Evolutionary conservation across 2,329 filamentous ascomycete species (phyloP).

Genomic region (Cordyceps javanica): DNA sequence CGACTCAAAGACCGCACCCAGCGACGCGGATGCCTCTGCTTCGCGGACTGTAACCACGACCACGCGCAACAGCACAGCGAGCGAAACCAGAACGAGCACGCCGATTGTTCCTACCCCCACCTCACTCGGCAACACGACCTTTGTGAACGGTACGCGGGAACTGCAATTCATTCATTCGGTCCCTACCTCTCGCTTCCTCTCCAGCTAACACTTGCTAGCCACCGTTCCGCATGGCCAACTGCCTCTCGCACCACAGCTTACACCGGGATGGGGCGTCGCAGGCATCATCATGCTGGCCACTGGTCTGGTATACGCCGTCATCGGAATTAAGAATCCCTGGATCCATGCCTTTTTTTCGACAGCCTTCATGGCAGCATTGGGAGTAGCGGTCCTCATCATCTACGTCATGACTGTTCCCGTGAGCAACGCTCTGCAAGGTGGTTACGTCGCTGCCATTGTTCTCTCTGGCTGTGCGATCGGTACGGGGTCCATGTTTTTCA

Average conservation of each 20-base stretch:
- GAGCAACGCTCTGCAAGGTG: conserved; percentile 70
- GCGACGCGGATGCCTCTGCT: not conserved
- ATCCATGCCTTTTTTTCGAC: conserved; percentile 77
- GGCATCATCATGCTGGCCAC: conserved; percentile 69
- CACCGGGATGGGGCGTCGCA: conserved; percentile 73
- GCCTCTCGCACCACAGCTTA: conserved; percentile 68
- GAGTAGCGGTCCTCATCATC: conserved; percentile 74
- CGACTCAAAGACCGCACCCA: not conserved
- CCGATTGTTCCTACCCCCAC: conserved; percentile 14
- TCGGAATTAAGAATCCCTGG: conserved; percentile 78
- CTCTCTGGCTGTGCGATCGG: conserved; percentile 71
- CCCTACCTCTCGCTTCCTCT: no score
- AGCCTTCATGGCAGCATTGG: conserved; percentile 64
- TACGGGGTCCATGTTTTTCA: conserved; percentile 68
- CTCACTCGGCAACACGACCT: conserved; percentile 24
- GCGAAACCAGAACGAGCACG: conserved; percentile 8
- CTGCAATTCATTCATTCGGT: not conserved
- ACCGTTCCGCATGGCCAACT: conserved; percentile 48
- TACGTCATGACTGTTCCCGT: conserved; percentile 84
- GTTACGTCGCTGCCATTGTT: conserved; percentile 73
- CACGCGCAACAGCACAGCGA: not conserved
- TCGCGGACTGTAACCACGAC: not conserved
- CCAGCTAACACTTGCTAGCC: conserved; percentile 24
- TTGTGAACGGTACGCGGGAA: conserved; percentile 28
- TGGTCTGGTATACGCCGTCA: conserved; percentile 64